Evolutionary conservation across 148 eudicot genomes (phyloP).

Genomic region (Rhododendron williamsianum): DNA sequence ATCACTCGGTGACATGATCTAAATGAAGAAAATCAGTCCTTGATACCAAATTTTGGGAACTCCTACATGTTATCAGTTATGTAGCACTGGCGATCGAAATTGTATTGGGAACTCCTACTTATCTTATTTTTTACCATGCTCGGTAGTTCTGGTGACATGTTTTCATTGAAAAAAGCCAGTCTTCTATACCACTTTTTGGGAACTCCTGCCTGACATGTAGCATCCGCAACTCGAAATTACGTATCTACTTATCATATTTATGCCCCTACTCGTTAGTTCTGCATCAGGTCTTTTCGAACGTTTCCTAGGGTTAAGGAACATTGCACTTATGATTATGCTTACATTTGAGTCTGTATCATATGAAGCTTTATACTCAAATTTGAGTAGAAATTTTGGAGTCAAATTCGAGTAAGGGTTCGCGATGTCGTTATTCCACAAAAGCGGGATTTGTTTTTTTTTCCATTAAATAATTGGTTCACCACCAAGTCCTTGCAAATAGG

Average conservation of each 20-base stretch:
- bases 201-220: not conserved
- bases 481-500: not conserved
- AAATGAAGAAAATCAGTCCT: not conserved
- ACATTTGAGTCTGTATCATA: not conserved
- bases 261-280: too few relatives aligned
- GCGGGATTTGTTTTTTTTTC: not conserved
- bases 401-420: not conserved
- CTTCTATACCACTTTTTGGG: not conserved
- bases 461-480: not conserved
- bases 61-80: not conserved
- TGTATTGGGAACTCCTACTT: not conserved
- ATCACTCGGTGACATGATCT: not conserved
- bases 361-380: not conserved
- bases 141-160: not conserved
- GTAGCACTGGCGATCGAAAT: not conserved
- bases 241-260: too few relatives aligned
- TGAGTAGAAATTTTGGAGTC: not conserved
- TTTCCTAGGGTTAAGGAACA: not conserved
- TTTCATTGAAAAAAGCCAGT: not conserved
- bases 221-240: too few relatives aligned
- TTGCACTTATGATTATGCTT: not conserved
- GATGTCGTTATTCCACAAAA: not conserved
- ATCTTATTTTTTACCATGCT: not conserved
- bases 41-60: not conserved
- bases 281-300: not conserved